phyloP scores from a whole-genome alignment of 331 rosid genomes.

The Quercus tomentella region DNA sequence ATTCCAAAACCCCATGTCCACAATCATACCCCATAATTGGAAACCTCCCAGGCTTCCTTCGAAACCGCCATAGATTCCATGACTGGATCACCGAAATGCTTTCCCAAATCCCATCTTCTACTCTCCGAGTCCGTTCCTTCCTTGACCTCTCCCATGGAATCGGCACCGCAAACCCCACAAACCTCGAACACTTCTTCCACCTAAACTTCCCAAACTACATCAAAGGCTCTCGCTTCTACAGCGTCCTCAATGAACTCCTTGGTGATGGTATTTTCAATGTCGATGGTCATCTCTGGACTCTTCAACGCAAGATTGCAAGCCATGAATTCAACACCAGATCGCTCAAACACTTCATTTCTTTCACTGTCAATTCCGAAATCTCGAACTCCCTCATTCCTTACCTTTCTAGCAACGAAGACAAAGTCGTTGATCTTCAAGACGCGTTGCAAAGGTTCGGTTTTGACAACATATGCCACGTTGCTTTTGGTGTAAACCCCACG shows the following conservation, averaged over 20 bases:
- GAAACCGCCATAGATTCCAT: conserved; percentile 19
- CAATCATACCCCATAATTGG: conserved; percentile 18
- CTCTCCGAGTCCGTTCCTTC: not conserved
- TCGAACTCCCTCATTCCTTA: conserved; percentile 11
- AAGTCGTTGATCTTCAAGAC: conserved; percentile 22
- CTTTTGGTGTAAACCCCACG: conserved; percentile 22
- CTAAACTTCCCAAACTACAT: conserved; percentile 29
- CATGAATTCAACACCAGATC: conserved; percentile 39
- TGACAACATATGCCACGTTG: conserved; percentile 24
- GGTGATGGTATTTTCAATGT: conserved; percentile 30
- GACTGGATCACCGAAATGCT: conserved; percentile 22
- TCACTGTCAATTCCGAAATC: conserved; percentile 16
- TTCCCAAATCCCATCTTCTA: conserved; percentile 15
- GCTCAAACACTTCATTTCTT: conserved; percentile 19
- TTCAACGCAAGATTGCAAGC: conserved; percentile 30
- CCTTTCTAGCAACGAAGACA: not conserved
- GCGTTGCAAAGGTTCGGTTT: conserved; percentile 17
- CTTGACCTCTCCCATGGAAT: conserved; percentile 18
- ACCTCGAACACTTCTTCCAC: conserved; percentile 30
- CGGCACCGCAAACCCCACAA: conserved; percentile 23
- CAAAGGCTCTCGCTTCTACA: conserved; percentile 15
- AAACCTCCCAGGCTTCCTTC: not conserved
- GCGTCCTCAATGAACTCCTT: conserved; percentile 9
- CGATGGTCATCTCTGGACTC: conserved; percentile 21
- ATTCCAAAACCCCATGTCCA: conserved; percentile 4